Evolutionary conservation across 768 basidiomycete genomes (phyloP), one percentile per base, ranked within the genome.

Genomic region (Suillus fuscotomentosus): DNA sequence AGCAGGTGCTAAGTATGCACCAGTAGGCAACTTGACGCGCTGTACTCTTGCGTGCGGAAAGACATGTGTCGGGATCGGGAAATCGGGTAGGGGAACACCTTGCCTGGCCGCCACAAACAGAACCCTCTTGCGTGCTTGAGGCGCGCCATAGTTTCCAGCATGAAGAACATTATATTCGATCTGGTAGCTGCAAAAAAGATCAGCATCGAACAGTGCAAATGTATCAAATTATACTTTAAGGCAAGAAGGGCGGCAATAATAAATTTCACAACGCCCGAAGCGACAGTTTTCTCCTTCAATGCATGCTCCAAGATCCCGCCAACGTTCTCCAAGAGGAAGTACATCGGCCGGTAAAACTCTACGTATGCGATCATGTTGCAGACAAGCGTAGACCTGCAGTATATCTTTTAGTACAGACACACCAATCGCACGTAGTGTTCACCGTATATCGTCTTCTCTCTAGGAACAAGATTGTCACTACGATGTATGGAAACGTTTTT

Each of bases 271-370:
- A 88, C 82, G 0, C 87, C 89, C 67, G 76, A 80, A 65, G 82
- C 71, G 34, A 91, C 80, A 0, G 69, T 70, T 10, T 63, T 80
- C 75, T 56, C 76, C 71, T 69, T 78, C 9, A 90, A 78, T 0
- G 76, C 80, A 72, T 85, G 82, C 36, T 73, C 74, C 1, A 91
- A 70, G 8, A 92, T 72, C 0, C 91, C 91, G 11, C 72, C 71
- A 3, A 93, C 91, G 73, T 93, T 93, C 71, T 93, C 91, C 24
- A 93, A 76, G 0, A 92, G 80, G 64, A 92, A 83, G 65, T 85
- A 90, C 27, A 75, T 73, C 0, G 89, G 88, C 51, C 82, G 73
- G 66, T 88, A 91, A 60, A 83, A 79, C 69, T 92, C 90, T 15
- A 86, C 86, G 64, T 83, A 88, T 27, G 85, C 85, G 9, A 92